phyloP scores from a whole-genome alignment of 441 rosid genomes.

The Cnidoscolus chayamansa region DNA sequence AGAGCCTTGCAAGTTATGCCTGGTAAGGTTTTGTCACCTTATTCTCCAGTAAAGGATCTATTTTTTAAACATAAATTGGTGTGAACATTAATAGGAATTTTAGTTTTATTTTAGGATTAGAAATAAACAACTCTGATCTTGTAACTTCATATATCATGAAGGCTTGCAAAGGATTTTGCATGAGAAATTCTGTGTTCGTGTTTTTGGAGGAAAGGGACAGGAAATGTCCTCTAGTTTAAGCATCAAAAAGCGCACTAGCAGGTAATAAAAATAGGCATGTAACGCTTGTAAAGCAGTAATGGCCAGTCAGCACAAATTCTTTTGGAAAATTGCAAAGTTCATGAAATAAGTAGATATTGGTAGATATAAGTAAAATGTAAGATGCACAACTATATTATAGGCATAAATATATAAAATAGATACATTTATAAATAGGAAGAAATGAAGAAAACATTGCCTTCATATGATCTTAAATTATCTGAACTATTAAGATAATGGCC shows the following conservation, averaged over 20 bases:
- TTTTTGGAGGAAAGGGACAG: neutral
- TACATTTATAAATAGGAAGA: no score
- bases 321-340: no score
- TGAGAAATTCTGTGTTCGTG: neutral
- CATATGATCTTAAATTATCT: no score
- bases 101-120: neutral
- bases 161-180: neutral
- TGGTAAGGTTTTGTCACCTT: conserved; percentile 40
- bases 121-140: neutral
- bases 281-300: no score
- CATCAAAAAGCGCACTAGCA: neutral
- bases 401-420: no score
- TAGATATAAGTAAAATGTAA: no score
- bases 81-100: neutral
- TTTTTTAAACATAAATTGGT: neutral
- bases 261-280: no score
- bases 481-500: no score
- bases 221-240: neutral
- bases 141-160: neutral
- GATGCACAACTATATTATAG: no score
- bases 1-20: conserved; percentile 82
- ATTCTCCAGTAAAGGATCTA: conserved; percentile 5
- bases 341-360: no score
- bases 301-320: no score
- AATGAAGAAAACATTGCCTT: no score